These are phyloP conservation scores for Aspergillus sclerotialis DNA, from an alignment of 2,329 filamentous ascomycete genomes.

Conservation along the genomic window DNA sequence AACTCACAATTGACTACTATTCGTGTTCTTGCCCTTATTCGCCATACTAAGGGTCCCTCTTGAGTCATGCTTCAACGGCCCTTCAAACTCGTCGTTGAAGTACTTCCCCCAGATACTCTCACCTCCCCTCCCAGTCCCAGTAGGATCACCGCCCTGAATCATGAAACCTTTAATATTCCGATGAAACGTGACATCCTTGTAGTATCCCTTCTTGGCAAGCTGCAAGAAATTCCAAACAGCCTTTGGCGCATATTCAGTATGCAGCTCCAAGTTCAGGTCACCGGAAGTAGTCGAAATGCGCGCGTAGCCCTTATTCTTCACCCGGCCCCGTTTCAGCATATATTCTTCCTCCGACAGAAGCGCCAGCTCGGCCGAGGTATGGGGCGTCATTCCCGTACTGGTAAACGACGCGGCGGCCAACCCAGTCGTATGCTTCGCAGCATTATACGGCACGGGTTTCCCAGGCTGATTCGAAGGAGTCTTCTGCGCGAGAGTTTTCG, in stretches of 20 bases:
- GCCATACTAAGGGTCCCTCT: constrained; percentile 87
- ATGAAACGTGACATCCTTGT: constrained; percentile 77
- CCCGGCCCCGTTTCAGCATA: constrained; percentile 82
- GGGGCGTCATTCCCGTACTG: constrained; percentile 84
- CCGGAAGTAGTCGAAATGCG: constrained; percentile 82
- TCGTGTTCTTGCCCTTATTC: constrained; percentile 97
- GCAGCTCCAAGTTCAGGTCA: constrained; percentile 78
- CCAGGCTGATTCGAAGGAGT: constrained; percentile 17
- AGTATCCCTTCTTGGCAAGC: constrained; percentile 83
- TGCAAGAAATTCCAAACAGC: constrained; percentile 97
- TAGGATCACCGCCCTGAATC: constrained; percentile 94
- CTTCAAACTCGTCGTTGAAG: constrained; percentile 90
- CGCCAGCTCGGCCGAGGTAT: constrained; percentile 81
- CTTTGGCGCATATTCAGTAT: constrained; percentile 82
- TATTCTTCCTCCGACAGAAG: constrained; percentile 90
- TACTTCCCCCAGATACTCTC: constrained; percentile 88
- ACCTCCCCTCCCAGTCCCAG: constrained; percentile 86
- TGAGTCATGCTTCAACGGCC: constrained; percentile 73
- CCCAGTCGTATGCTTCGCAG: constrained; percentile 84
- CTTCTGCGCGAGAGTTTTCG: constrained; percentile 13
- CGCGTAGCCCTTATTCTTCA: constrained; percentile 87
- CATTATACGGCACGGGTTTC: constrained; percentile 61
- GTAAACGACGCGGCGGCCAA: constrained; percentile 90
- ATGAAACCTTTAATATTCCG: constrained; percentile 94
- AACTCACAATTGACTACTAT: constrained; percentile 74